phyloP scores from a whole-genome alignment of 495 filamentous ascomycete species.

The Parmelia sp. region DNA sequence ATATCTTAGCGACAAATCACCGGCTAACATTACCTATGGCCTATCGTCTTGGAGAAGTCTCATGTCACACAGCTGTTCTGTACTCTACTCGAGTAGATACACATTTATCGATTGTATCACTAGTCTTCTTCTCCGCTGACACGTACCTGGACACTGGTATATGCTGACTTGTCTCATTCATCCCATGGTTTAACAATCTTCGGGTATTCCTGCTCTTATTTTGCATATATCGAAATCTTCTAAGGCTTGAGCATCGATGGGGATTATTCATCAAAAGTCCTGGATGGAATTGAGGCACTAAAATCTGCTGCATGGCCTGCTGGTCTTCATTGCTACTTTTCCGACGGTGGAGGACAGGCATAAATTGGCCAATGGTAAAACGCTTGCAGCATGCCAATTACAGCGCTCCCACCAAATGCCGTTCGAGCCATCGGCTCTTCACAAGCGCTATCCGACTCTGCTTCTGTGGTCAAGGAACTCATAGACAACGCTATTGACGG shows the following conservation, averaged over 20 bases:
- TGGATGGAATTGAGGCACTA: not conserved
- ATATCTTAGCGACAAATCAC: no score
- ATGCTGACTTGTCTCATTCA: not conserved
- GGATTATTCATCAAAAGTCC: not conserved
- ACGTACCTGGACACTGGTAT: not conserved
- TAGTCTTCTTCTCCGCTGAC: not conserved
- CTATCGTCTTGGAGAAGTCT: no score
- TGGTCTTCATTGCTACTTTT: not conserved
- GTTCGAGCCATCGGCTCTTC: conserved; percentile 64
- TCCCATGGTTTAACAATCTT: not conserved
- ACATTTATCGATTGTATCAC: not conserved
- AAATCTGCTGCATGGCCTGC: not conserved
- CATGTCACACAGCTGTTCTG: no score
- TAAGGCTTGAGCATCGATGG: not conserved
- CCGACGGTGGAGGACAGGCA: no score
- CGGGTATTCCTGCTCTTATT: not conserved
- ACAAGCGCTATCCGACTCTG: conserved; percentile 65
- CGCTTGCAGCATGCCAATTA: conserved; percentile 52
- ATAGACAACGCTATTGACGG: conserved; percentile 90
- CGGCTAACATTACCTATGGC: no score
- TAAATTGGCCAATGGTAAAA: not conserved
- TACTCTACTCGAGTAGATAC: no score
- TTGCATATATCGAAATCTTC: not conserved
- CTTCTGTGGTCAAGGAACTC: conserved; percentile 79
- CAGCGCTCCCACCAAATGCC: conserved; percentile 58